Conservation (phyloP, 2,329 filamentous ascomycete species). For the Penicillium verrucosum region DNA sequence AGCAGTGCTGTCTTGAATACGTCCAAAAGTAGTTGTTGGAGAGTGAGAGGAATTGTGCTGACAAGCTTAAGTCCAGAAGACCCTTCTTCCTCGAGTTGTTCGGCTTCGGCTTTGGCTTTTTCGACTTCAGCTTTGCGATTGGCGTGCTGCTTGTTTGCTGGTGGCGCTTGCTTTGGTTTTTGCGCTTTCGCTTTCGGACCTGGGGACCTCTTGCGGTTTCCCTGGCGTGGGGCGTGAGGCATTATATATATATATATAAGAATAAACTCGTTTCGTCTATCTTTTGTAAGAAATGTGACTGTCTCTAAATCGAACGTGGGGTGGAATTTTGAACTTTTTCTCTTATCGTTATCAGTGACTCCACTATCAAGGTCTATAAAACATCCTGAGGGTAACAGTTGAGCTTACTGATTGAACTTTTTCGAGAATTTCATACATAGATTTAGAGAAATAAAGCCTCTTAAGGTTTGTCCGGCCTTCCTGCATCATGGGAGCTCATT, state of each 20-base stretch:
- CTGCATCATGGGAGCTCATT: rapidly evolving
- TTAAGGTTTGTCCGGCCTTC: not conserved
- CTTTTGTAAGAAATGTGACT: not conserved
- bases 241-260: not conserved
- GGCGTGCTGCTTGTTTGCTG: slow-evolving; percentile 10
- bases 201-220: slow-evolving; percentile 10
- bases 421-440: not conserved
- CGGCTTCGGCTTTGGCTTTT: slow-evolving; percentile 6
- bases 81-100: not conserved
- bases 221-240: slow-evolving; percentile 8
- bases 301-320: not conserved
- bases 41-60: slow-evolving; percentile 45
- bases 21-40: slow-evolving; percentile 70
- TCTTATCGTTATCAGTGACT: slow-evolving; percentile 10
- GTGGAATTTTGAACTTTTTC: slow-evolving; percentile 7
- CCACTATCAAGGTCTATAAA: slow-evolving; percentile 2
- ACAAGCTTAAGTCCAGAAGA: slow-evolving; percentile 23
- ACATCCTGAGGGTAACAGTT: too few relatives aligned
- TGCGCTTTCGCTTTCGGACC: slow-evolving; percentile 1
- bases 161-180: slow-evolving; percentile 8
- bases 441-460: too few relatives aligned
- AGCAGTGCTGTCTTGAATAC: slow-evolving; percentile 67
- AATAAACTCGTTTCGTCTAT: not conserved
- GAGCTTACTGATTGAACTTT: too few relatives aligned
- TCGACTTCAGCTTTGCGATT: slow-evolving; percentile 7